Evolutionary conservation across 2,329 filamentous ascomycete species (phyloP).

Genomic region (Aureobasidium pullulans): DNA sequence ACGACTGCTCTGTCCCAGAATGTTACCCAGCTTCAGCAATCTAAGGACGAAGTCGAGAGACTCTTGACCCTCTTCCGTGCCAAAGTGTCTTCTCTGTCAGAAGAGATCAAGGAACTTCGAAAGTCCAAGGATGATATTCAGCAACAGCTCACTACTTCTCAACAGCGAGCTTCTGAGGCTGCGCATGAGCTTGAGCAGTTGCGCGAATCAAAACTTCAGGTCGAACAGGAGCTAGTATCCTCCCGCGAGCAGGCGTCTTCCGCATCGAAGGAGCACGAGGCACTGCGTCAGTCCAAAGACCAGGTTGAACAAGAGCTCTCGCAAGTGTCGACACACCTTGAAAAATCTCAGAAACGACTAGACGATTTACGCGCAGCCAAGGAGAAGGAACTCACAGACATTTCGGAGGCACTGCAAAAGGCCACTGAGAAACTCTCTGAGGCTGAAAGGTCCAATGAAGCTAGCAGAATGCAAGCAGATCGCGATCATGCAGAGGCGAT

Average conservation of each 20-base stretch:
- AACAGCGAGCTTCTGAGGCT: not conserved
- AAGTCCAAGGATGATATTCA: conserved; percentile 12
- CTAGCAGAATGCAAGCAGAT: not conserved
- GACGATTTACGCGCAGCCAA: not conserved
- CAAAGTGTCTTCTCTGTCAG: not conserved
- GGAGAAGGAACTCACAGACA: conserved; percentile 5
- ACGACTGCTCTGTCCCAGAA: not conserved
- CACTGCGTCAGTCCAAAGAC: conserved; percentile 1
- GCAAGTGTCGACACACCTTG: not conserved
- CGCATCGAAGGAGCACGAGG: not conserved
- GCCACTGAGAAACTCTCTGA: not conserved
- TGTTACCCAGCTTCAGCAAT: not conserved
- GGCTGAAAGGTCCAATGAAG: conserved; percentile 6
- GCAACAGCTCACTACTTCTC: conserved; percentile 1
- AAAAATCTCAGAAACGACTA: not conserved
- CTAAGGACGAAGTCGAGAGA: conserved; percentile 6
- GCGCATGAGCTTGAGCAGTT: conserved; percentile 12
- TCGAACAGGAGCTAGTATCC: not conserved
- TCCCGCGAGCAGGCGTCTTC: not conserved
- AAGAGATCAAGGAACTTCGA: conserved; percentile 12
- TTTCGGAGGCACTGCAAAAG: not conserved
- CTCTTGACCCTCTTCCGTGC: not conserved
- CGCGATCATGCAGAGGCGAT: not conserved
- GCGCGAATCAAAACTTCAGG: conserved; percentile 2
- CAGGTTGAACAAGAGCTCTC: not conserved